phyloP scores from a whole-genome alignment of 805 yeast genomes.

The Candida caryicola region DNA sequence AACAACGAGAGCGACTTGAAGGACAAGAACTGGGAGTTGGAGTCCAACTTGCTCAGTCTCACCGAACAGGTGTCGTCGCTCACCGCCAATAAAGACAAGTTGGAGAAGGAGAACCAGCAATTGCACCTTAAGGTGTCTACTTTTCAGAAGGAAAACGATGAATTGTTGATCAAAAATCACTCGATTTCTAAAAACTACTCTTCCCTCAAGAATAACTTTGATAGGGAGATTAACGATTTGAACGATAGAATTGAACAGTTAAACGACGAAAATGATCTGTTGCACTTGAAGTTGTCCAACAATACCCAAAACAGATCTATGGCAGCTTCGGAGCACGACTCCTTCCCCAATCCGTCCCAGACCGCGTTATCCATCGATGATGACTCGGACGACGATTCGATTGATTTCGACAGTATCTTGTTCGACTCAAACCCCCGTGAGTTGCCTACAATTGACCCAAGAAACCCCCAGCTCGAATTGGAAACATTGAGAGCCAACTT shows the following conservation, averaged over 20 bases:
- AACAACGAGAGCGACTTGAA: slow-evolving; percentile 48
- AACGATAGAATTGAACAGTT: slow-evolving; percentile 53
- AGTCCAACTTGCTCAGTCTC: slow-evolving; percentile 46
- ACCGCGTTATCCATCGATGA: slow-evolving; percentile 19
- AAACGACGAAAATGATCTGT: slow-evolving; percentile 66
- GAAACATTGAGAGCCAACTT: slow-evolving; percentile 67
- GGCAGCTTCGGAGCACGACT: not conserved
- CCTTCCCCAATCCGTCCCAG: slow-evolving; percentile 1
- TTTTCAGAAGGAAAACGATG: slow-evolving; percentile 50
- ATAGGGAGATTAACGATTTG: slow-evolving; percentile 46
- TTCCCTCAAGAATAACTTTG: slow-evolving; percentile 32
- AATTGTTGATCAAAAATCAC: slow-evolving; percentile 36
- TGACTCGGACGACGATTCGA: slow-evolving; percentile 35
- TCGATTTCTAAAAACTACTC: slow-evolving; percentile 40
- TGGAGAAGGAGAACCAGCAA: slow-evolving; percentile 32
- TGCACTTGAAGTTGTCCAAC: slow-evolving; percentile 39
- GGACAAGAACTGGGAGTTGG: slow-evolving; percentile 67
- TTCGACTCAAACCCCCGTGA: slow-evolving; percentile 25
- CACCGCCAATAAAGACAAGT: slow-evolving; percentile 38
- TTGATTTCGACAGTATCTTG: slow-evolving; percentile 31
- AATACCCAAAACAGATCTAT: slow-evolving; percentile 15
- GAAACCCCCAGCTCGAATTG: slow-evolving; percentile 50
- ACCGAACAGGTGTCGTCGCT: slow-evolving; percentile 43
- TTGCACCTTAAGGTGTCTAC: slow-evolving; percentile 24
- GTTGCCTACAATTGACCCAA: slow-evolving; percentile 30